phyloP scores from a whole-genome alignment of 2,329 filamentous ascomycete species.

The Trichophyton mentagrophytes region DNA sequence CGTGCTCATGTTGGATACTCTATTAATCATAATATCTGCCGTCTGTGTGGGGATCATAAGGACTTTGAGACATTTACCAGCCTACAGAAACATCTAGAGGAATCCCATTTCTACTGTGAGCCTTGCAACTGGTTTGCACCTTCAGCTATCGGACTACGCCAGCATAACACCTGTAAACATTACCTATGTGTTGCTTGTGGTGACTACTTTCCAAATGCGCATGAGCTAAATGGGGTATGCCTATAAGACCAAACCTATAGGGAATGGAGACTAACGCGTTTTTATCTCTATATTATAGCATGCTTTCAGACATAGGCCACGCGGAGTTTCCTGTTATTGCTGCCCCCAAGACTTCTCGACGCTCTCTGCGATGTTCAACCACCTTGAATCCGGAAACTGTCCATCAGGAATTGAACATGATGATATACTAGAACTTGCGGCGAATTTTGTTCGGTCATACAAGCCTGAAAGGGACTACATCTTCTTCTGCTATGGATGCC shows the following conservation, averaged over 20 bases:
- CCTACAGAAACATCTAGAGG: constrained; percentile 14
- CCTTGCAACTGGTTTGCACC: constrained; percentile 15
- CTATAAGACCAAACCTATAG: not conserved
- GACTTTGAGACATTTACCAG: constrained; percentile 13
- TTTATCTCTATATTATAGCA: constrained; percentile 6
- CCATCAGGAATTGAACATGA: constrained; percentile 10
- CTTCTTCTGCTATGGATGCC: constrained; percentile 13
- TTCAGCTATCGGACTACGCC: constrained; percentile 12
- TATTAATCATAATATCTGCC: constrained; percentile 11
- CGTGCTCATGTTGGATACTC: constrained; percentile 5
- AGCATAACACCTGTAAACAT: constrained; percentile 14
- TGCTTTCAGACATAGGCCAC: constrained; percentile 13
- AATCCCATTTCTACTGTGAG: constrained; percentile 14
- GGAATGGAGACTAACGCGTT: not conserved
- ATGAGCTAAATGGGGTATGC: constrained; percentile 15
- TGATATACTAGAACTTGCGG: constrained; percentile 11
- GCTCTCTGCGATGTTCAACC: constrained; percentile 15
- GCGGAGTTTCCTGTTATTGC: constrained; percentile 12
- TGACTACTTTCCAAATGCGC: constrained; percentile 13
- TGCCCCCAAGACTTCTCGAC: constrained; percentile 13
- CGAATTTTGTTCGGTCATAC: constrained; percentile 4
- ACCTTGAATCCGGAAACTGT: constrained; percentile 17
- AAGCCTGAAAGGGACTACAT: not conserved
- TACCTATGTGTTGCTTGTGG: constrained; percentile 14
- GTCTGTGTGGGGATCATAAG: constrained; percentile 6